Conservation (phyloP, 495 filamentous ascomycete species). For the Filosporella fistucella region DNA sequence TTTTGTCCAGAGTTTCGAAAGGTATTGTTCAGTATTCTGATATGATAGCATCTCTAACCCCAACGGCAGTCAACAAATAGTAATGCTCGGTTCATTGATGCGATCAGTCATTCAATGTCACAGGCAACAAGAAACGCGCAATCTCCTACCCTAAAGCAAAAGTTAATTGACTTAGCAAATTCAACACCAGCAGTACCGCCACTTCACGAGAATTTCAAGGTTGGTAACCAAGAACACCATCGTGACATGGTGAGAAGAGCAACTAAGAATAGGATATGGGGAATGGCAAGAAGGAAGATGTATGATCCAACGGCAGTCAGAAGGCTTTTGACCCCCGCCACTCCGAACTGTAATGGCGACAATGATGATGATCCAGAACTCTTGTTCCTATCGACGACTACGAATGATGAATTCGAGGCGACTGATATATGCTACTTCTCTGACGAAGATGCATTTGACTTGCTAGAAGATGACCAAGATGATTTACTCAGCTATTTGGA, state of each 20-base stretch:
- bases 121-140: slow-evolving; percentile 6
- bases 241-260: neutral
- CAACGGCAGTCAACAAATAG: slow-evolving; percentile 11
- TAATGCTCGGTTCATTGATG: slow-evolving; percentile 14
- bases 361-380: neutral
- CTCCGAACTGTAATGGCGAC: neutral
- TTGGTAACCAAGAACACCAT: neutral
- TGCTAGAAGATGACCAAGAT: slow-evolving; percentile 4
- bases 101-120: slow-evolving; percentile 16
- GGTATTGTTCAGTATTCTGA: slow-evolving; percentile 1
- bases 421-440: slow-evolving; percentile 2
- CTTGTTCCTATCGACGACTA: neutral
- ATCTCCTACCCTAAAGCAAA: slow-evolving; percentile 9
- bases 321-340: neutral
- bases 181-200: neutral
- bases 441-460: neutral
- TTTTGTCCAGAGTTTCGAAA: slow-evolving; percentile 18
- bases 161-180: slow-evolving; percentile 5
- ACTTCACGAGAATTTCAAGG: neutral
- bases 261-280: slow-evolving; percentile 16
- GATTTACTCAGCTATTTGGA: slow-evolving; percentile 11
- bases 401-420: neutral
- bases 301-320: slow-evolving; percentile 2
- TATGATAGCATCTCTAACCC: neutral
- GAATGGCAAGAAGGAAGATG: slow-evolving; percentile 20